Percentiles rank a stretch among this genome's conserved stretches.
phyloP scores from a whole-genome alignment of 345 rosid genomes.

The Ailanthus altissimus region DNA sequence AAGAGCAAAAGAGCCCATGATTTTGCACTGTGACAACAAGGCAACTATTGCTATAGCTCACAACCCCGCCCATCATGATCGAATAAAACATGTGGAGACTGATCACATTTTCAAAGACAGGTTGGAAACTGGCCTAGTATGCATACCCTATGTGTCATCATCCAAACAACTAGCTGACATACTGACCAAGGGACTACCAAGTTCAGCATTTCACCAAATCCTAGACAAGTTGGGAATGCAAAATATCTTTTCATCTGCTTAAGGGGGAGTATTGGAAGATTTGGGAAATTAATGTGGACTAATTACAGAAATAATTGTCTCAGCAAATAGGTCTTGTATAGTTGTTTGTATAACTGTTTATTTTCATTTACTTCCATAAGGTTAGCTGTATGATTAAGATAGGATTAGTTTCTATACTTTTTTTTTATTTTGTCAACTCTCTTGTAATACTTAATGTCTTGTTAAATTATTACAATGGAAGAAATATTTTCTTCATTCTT shows the following conservation, averaged over 20 bases:
- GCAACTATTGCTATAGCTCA: neutral
- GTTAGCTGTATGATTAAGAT: no score
- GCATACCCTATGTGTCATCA: neutral
- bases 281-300: neutral
- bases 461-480: neutral
- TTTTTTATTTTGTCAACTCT: neutral
- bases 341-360: no score
- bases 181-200: neutral
- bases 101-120: neutral
- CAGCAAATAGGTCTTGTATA: neutral
- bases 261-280: neutral
- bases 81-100: constrained; percentile 7
- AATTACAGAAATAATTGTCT: no score
- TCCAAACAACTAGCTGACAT: neutral
- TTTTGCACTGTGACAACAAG: neutral
- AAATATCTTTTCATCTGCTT: neutral
- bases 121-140: neutral
- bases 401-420: neutral
- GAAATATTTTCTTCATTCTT: neutral
- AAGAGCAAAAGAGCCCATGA: neutral
- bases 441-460: neutral
- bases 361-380: neutral
- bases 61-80: neutral
- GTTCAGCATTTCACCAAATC: neutral
- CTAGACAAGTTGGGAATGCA: neutral